Evolutionary conservation across 257 asterid genomes (phyloP), one percentile per base, ranked within the genome.

Genomic region (Coffea canephora): DNA sequence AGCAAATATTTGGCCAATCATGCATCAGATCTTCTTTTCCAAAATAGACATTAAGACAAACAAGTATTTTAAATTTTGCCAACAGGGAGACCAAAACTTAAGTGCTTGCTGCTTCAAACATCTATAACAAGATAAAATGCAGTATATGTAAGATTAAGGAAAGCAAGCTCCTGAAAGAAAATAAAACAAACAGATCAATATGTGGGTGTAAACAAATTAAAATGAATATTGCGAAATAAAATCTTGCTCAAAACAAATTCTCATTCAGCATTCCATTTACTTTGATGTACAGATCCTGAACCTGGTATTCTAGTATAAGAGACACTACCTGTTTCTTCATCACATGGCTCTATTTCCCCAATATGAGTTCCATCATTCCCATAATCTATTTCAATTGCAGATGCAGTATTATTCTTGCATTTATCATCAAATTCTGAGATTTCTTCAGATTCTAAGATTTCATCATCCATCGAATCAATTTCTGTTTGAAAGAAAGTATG

Each of bases 391-490:
- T 80, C 77, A 74, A 75, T 82, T 70, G 72, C 71, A 57, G 79
- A 76, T 50, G 65, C 50, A 64, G 71, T 75, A 46, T 83, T 79
- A 46, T 23, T 79, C 79, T 69, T 57, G 11, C 41, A 74, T 69
- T 31, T 16, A 62, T 83, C 86, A 76, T 82, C 87, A 39, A 43
- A n/a, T 84, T 84, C 91, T 3, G 87, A 87, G 21, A 83, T 54
- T 65, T 88, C 91, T 76, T 85, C 84, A 52, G 72, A 81, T 27
- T 41, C 66, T 21, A 64, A 64, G 23, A 4, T 34, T 49, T 34
- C 66, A 25, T 55, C 65, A 55, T 16, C 80, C 75, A 57, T 18
- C 77, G 82, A 79, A 85, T 19, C 83, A 69, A 77, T 31, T 73
- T 80, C 87, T 72, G 62, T 65, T 8, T 79, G 71, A 19, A 86